phyloP scores from a whole-genome alignment of 495 filamentous ascomycete species.

The Penicillium longicatenatum region DNA sequence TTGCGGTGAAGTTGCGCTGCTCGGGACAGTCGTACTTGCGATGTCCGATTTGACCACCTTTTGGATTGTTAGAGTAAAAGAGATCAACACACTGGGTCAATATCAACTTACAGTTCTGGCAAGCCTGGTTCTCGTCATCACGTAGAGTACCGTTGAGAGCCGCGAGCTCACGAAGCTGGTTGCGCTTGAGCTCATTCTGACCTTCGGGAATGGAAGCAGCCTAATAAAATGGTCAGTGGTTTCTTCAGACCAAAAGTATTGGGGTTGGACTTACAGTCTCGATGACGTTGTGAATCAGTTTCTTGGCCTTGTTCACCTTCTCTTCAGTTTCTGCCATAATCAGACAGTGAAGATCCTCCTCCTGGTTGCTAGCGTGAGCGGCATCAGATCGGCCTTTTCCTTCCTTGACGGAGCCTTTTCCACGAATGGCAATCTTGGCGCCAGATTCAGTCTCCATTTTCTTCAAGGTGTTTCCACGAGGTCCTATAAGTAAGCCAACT shows the following conservation, averaged over 20 bases:
- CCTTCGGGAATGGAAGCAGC: conserved; percentile 98
- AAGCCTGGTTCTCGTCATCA: conserved; percentile 98
- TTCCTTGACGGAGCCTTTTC: conserved; percentile 99
- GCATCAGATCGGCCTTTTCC: conserved; percentile 98
- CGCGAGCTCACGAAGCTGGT: conserved; percentile 95
- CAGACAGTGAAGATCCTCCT: conserved; percentile 97
- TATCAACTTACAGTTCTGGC: conserved; percentile 83
- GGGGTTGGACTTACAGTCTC: conserved; percentile 75
- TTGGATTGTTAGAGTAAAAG: conserved; percentile 14
- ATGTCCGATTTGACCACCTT: conserved; percentile 94
- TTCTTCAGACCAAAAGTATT: neutral
- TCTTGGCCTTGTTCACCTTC: conserved; percentile 97
- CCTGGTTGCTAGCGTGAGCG: conserved; percentile 98
- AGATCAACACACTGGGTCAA: neutral
- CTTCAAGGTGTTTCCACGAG: conserved; percentile 98
- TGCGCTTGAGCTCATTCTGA: conserved; percentile 96
- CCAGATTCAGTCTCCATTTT: conserved; percentile 98
- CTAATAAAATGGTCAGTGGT: conserved; percentile 43
- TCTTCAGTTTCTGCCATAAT: conserved; percentile 99
- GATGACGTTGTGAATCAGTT: conserved; percentile 95
- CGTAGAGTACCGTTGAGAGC: conserved; percentile 97
- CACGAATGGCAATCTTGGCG: conserved; percentile 98
- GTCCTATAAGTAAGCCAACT: conserved; percentile 99
- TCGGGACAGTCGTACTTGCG: conserved; percentile 98
- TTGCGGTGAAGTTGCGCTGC: conserved; percentile 95